These are phyloP conservation scores for Chaetomidium leptoderma DNA, from an alignment of 495 filamentous ascomycete species.

Conservation along the genomic window DNA sequence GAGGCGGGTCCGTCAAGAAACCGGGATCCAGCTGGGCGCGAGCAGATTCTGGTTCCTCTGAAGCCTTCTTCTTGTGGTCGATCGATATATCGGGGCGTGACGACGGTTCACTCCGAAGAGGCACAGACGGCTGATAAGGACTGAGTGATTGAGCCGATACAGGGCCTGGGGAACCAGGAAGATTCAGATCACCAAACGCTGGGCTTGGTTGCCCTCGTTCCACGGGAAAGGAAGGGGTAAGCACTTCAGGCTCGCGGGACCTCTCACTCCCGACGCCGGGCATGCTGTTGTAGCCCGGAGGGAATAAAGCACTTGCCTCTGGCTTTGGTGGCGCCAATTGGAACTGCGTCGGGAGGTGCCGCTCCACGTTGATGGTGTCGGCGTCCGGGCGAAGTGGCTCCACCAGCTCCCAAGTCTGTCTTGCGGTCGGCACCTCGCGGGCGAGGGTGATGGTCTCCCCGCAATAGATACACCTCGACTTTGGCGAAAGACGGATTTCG, in stretches of 20 bases:
- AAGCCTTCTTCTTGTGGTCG: background rate
- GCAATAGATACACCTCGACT: constrained; percentile 30
- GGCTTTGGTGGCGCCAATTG: constrained; percentile 29
- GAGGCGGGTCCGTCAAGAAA: constrained; percentile 12
- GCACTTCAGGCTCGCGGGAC: background rate
- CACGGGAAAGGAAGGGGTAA: background rate
- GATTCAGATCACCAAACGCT: background rate
- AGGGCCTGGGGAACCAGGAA: background rate
- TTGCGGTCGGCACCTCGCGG: constrained; percentile 30
- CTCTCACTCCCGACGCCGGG: background rate
- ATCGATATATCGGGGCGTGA: background rate
- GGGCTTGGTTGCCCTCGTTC: background rate
- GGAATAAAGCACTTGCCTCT: constrained; percentile 22
- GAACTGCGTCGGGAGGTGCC: constrained; percentile 34
- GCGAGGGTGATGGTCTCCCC: constrained; percentile 27
- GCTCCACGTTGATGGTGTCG: constrained; percentile 35
- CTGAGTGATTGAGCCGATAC: constrained; percentile 10
- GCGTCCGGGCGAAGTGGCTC: constrained; percentile 32
- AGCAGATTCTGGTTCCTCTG: background rate
- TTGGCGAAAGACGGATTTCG: constrained; percentile 24
- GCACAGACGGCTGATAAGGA: background rate
- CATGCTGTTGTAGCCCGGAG: constrained; percentile 17
- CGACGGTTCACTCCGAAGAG: constrained; percentile 4
- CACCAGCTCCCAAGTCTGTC: constrained; percentile 33
- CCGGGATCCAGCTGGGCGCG: background rate